Conservation (phyloP, 2,329 filamentous ascomycete genomes). For the Epichloe aotearoae region DNA sequence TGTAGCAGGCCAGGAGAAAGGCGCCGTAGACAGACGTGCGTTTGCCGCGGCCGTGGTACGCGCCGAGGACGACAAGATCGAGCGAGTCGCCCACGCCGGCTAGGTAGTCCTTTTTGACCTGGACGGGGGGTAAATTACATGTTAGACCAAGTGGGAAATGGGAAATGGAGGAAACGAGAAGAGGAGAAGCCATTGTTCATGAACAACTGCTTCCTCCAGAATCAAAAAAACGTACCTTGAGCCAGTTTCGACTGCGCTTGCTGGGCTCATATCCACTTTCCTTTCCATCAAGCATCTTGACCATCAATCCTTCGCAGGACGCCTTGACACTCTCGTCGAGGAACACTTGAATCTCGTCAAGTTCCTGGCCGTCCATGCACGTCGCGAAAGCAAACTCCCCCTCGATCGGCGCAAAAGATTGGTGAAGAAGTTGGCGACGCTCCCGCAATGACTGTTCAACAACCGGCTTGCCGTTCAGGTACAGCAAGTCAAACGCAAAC, state of each 20-base stretch:
- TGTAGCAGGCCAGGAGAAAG: slow-evolving; percentile 91
- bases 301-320: slow-evolving; percentile 95
- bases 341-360: slow-evolving; percentile 86
- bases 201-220: neutral
- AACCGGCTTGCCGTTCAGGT: slow-evolving; percentile 79
- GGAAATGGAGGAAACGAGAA: neutral
- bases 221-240: slow-evolving; percentile 50
- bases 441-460: slow-evolving; percentile 81
- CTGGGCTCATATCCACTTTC: slow-evolving; percentile 94
- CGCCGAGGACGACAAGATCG: slow-evolving; percentile 88
- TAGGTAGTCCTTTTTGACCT: slow-evolving; percentile 99
- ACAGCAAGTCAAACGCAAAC: slow-evolving; percentile 90
- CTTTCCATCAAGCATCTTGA: slow-evolving; percentile 92
- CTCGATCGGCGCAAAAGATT: slow-evolving; percentile 63
- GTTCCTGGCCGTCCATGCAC: slow-evolving; percentile 70
- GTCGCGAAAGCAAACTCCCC: slow-evolving; percentile 93
- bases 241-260: slow-evolving; percentile 93
- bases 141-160: neutral
- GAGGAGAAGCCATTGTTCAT: neutral
- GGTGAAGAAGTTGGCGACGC: slow-evolving; percentile 60
- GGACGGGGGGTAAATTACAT: neutral
- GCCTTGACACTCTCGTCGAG: slow-evolving; percentile 92
- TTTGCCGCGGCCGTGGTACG: slow-evolving; percentile 90
- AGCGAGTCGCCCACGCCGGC: slow-evolving; percentile 87
- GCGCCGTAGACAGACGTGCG: slow-evolving; percentile 91